Conservation (phyloP, 345 rosid genomes). For the Diplotaxis tenuifolia region DNA sequence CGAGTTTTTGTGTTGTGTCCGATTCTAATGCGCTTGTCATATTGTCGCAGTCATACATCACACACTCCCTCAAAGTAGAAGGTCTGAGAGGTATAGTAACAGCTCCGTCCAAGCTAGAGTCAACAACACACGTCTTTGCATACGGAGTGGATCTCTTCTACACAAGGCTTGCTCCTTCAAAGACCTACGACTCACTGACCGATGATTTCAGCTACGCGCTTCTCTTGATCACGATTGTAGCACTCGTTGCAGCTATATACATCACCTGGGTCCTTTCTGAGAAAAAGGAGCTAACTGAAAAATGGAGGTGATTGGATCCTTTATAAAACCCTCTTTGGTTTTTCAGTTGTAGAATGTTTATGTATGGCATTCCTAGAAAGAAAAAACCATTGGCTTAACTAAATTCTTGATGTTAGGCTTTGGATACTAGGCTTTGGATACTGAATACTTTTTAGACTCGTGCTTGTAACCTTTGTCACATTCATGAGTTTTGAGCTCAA, state of each 20-base stretch:
- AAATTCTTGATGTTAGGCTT: conserved; percentile 23
- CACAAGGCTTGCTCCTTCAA: conserved; percentile 89
- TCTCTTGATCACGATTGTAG: conserved; percentile 81
- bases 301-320: conserved; percentile 64
- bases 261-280: conserved; percentile 84
- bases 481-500: conserved; percentile 18
- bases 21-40: not conserved
- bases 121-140: conserved; percentile 82
- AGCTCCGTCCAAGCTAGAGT: conserved; percentile 91
- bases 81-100: conserved; percentile 77
- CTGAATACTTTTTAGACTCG: conserved; percentile 17
- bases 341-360: conserved; percentile 12
- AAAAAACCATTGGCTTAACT: conserved; percentile 20
- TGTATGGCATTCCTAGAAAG: conserved; percentile 11
- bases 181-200: conserved; percentile 92
- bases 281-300: conserved; percentile 83
- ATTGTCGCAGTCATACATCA: conserved; percentile 69
- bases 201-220: conserved; percentile 94
- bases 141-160: conserved; percentile 93
- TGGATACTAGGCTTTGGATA: conserved; percentile 31
- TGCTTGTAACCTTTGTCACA: conserved; percentile 18
- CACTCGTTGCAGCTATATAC: conserved; percentile 76
- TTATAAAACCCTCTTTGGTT: not conserved
- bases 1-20: too few relatives aligned
- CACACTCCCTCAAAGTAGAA: conserved; percentile 84